Conservation (phyloP, 1,139 yeast species). For the Tardiomyces blankii region DNA sequence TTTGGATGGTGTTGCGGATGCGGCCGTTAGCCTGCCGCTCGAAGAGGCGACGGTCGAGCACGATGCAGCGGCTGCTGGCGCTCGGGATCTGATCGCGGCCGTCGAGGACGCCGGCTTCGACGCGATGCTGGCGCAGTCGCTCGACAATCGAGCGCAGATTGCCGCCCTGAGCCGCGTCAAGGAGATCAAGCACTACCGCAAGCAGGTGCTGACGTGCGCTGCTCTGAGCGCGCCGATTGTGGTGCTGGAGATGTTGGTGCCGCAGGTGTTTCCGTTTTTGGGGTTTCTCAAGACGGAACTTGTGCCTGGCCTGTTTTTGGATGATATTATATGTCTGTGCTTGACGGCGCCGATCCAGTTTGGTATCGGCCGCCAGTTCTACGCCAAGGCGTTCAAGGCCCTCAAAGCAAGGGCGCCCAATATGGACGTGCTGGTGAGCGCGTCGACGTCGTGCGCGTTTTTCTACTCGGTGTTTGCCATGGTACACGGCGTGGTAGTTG, state of each 20-base stretch:
- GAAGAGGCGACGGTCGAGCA: slow-evolving; percentile 38
- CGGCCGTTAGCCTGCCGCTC: slow-evolving; percentile 29
- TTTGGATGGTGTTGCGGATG: slow-evolving; percentile 36
- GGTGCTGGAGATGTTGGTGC: slow-evolving; percentile 40
- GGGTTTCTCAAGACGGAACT: slow-evolving; percentile 16
- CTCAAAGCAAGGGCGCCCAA: slow-evolving; percentile 69
- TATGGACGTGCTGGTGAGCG: slow-evolving; percentile 85
- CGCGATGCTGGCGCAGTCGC: slow-evolving; percentile 30
- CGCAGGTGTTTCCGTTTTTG: slow-evolving; percentile 17
- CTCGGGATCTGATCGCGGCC: slow-evolving; percentile 43
- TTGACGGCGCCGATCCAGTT: slow-evolving; percentile 63
- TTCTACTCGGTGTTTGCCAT: slow-evolving; percentile 58
- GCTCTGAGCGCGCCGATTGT: slow-evolving; percentile 55
- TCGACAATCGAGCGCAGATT: slow-evolving; percentile 52
- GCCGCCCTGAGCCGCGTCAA: slow-evolving; percentile 54
- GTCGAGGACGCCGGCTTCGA: slow-evolving; percentile 40
- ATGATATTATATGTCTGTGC: slow-evolving; percentile 47
- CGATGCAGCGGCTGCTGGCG: slow-evolving; percentile 38
- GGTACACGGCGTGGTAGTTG: slow-evolving; percentile 31
- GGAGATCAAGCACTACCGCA: slow-evolving; percentile 64
- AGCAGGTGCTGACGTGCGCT: slow-evolving; percentile 41
- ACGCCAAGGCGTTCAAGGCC: slow-evolving; percentile 54
- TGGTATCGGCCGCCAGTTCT: slow-evolving; percentile 52
- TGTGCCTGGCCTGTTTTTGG: slow-evolving; percentile 27
- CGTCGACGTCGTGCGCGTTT: slow-evolving; percentile 75